phyloP scores from a whole-genome alignment of 2,329 filamentous ascomycete species.

The Cercospora janseana region DNA sequence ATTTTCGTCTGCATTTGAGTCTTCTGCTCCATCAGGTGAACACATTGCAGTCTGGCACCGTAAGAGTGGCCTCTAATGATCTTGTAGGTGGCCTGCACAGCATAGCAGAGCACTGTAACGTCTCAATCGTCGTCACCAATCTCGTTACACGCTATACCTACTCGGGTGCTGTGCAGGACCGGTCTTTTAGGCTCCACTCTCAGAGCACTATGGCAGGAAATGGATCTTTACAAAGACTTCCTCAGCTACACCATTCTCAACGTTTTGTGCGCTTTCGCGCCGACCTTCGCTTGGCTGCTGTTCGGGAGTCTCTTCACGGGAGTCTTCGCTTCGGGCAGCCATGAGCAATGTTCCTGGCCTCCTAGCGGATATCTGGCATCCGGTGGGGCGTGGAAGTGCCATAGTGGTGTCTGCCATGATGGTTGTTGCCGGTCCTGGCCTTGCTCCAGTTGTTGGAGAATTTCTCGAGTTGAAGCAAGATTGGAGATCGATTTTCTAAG shows the following conservation, averaged over 20 bases:
- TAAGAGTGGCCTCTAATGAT: too few relatives aligned
- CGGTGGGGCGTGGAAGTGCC: slow-evolving; percentile 46
- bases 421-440: slow-evolving; percentile 63
- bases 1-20: slow-evolving; percentile 57
- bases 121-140: slow-evolving; percentile 48
- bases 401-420: slow-evolving; percentile 63
- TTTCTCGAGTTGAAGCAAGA: slow-evolving; percentile 60
- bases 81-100: too few relatives aligned
- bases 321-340: slow-evolving; percentile 40
- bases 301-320: slow-evolving; percentile 45
- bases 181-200: slow-evolving; percentile 56
- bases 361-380: slow-evolving; percentile 44
- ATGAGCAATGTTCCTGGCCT: slow-evolving; percentile 46
- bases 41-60: too few relatives aligned
- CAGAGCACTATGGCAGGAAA: slow-evolving; percentile 57
- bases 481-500: slow-evolving; percentile 61
- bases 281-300: slow-evolving; percentile 43
- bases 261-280: slow-evolving; percentile 40
- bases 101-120: slow-evolving; percentile 42
- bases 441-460: slow-evolving; percentile 61
- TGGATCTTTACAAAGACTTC: slow-evolving; percentile 37
- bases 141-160: too few relatives aligned
- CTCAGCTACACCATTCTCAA: slow-evolving; percentile 36
- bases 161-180: too few relatives aligned
- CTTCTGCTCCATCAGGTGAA: slow-evolving; percentile 44